Evolutionary conservation across 768 basidiomycete genomes (phyloP).

Genomic region (Neoboletus subvelutipes): DNA sequence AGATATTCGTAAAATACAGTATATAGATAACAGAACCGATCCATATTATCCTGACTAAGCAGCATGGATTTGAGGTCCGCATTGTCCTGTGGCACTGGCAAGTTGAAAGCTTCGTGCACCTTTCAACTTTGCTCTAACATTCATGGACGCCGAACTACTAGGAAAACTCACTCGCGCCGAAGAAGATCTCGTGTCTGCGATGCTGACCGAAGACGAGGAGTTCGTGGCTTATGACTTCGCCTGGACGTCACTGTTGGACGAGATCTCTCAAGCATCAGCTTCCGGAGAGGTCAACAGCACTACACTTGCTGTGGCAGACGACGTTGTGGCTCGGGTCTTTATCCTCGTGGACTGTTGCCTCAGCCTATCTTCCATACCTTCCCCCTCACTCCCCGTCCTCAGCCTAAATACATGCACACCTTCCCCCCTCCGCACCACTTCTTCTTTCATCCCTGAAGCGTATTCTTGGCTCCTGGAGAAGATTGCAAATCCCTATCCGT

Average conservation of each 20-base stretch:
- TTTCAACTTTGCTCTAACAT: not conserved
- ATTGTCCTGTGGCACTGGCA: not conserved
- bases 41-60: not conserved
- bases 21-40: too few relatives aligned
- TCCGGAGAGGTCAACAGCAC: not conserved
- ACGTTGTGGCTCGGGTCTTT: not conserved
- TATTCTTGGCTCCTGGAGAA: conserved; percentile 46
- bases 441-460: conserved; percentile 17
- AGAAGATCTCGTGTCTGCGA: not conserved
- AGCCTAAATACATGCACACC: not conserved
- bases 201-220: not conserved
- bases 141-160: not conserved
- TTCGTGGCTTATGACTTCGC: not conserved
- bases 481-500: conserved; percentile 52
- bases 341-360: not conserved
- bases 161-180: not conserved
- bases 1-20: too few relatives aligned
- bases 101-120: not conserved
- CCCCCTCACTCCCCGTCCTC: not conserved
- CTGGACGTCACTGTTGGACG: not conserved
- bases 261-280: not conserved
- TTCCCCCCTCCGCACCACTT: not conserved
- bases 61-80: not conserved
- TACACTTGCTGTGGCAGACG: not conserved
- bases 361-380: not conserved